These are phyloP conservation scores for Cucurbita pepo DNA, from an alignment of 306 rosid species.

Conservation along the genomic window DNA sequence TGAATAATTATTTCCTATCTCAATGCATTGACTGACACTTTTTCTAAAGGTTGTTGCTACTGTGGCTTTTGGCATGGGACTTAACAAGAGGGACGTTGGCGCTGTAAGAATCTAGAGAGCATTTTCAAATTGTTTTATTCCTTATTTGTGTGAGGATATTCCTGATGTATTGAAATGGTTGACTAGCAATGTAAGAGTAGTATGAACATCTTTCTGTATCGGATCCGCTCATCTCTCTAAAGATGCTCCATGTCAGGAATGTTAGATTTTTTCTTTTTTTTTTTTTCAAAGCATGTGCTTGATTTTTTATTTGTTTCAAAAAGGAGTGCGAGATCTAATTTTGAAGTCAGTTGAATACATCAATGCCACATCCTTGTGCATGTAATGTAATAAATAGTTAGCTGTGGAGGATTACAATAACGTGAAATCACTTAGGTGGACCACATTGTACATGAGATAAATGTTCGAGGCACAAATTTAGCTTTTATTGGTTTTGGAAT, in stretches of 20 bases:
- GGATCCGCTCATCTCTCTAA: background rate
- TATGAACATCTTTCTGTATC: background rate
- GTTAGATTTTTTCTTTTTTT: too few species aligned
- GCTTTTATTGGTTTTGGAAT: background rate
- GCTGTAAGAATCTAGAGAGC: slow-evolving; percentile 45
- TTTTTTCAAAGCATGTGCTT: background rate
- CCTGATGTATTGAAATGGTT: background rate
- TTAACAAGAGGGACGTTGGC: slow-evolving; percentile 86
- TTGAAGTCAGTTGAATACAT: background rate
- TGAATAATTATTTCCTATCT: slow-evolving; percentile 5
- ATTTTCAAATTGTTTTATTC: slow-evolving; percentile 2
- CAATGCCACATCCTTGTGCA: background rate
- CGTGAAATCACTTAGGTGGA: background rate
- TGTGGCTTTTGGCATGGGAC: slow-evolving; percentile 98
- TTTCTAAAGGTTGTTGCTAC: slow-evolving; percentile 84
- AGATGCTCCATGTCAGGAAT: background rate
- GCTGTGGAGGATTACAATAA: background rate
- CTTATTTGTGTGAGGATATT: background rate
- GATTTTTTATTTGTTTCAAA: background rate
- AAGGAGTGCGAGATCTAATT: background rate
- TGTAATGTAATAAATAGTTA: background rate
- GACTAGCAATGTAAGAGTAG: background rate
- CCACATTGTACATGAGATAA: background rate
- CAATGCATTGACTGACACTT: slow-evolving; percentile 9
- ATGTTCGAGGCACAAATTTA: background rate